These are phyloP conservation scores for Acanthamoeba healyi DNA, from an alignment of 208 protist genomes.

Conservation along the genomic window DNA sequence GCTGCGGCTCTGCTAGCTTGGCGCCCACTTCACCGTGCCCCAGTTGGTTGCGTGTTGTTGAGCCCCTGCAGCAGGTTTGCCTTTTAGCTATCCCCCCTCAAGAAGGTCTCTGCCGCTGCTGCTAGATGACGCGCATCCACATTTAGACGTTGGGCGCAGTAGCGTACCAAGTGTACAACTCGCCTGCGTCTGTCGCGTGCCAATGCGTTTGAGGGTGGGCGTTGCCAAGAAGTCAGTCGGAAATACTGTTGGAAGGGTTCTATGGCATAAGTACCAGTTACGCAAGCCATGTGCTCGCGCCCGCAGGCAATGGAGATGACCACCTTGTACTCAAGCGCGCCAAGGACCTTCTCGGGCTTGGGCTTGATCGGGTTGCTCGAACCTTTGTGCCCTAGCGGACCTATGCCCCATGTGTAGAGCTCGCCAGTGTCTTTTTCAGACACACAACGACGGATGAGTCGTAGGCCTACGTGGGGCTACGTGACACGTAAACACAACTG, in stretches of 20 bases:
- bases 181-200: neutral
- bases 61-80: neutral
- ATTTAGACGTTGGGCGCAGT: neutral
- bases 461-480: neutral
- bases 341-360: conserved; percentile 40
- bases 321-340: conserved; percentile 14
- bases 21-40: neutral
- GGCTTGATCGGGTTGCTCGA: conserved; percentile 57
- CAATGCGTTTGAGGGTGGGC: neutral
- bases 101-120: too few species aligned
- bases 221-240: neutral
- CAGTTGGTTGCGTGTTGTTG: neutral
- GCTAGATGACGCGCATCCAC: neutral
- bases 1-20: neutral
- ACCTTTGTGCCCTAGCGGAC: conserved; percentile 49
- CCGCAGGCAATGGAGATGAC: conserved; percentile 45
- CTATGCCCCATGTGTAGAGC: conserved; percentile 68
- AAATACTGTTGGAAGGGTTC: neutral
- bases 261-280: neutral
- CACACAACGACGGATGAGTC: neutral
- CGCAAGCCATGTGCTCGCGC: conserved; percentile 65
- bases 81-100: neutral
- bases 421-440: conserved; percentile 40
- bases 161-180: conserved; percentile 57
- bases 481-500: neutral